These are phyloP conservation scores for Scenedesmus sp. DNA, from an alignment of 163 green algal genomes.

Conservation along the genomic window DNA sequence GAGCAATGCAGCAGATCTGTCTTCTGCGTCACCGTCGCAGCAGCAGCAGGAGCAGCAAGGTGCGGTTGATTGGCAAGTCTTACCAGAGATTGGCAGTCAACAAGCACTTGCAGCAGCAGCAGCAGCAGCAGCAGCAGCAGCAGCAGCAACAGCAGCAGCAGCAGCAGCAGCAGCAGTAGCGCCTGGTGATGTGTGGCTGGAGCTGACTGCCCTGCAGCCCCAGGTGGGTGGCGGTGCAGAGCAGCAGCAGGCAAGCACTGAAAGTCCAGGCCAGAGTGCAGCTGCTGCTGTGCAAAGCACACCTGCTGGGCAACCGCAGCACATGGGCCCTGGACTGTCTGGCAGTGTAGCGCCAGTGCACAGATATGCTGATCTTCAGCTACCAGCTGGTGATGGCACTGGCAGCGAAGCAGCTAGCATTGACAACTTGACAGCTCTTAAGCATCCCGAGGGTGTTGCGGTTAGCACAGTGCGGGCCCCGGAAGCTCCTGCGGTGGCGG, in stretches of 20 bases:
- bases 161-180: not conserved
- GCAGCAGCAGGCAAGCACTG: not conserved
- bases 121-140: conserved; percentile 1
- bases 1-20: not conserved
- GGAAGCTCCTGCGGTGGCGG: too few relatives aligned
- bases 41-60: not conserved
- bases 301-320: not conserved
- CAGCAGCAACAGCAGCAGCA: not conserved
- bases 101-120: not conserved
- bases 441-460: not conserved
- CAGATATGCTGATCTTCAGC: not conserved
- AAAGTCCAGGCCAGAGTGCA: not conserved
- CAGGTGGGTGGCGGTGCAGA: not conserved
- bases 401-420: not conserved
- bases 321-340: not conserved
- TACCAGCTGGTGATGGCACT: not conserved
- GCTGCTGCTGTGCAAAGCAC: not conserved
- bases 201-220: not conserved
- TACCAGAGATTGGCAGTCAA: not conserved
- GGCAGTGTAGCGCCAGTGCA: not conserved
- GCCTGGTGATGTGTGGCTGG: conserved; percentile 1
- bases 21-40: not conserved
- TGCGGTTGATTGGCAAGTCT: not conserved
- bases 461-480: not conserved
- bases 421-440: not conserved